Evolutionary conservation across 306 rosid genomes (phyloP).

Genomic region (Vigna nakashimae): DNA sequence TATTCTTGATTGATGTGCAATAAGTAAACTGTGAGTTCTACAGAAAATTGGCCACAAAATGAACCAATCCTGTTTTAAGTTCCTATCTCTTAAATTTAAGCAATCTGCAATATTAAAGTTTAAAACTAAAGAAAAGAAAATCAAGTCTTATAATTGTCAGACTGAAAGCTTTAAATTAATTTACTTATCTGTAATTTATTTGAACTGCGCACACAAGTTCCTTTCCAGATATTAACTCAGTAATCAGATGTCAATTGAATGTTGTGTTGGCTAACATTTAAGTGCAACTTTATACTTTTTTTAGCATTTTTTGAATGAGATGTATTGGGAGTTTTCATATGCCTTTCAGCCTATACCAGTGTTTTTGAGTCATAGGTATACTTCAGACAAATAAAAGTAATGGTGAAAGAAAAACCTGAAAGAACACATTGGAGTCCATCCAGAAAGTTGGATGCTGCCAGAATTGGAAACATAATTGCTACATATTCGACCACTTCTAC

Average conservation of each 20-base stretch:
- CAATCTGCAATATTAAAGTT: background rate
- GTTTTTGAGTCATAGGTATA: background rate
- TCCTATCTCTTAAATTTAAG: background rate
- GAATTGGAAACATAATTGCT: constrained; percentile 71
- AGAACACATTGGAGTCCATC: constrained; percentile 84
- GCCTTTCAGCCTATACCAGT: background rate
- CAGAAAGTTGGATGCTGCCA: constrained; percentile 66
- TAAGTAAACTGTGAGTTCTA: background rate
- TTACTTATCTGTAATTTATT: background rate
- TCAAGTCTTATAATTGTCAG: background rate
- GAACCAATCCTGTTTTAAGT: background rate
- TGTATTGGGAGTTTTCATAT: too few species aligned
- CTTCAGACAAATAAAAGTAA: background rate
- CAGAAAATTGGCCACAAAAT: background rate
- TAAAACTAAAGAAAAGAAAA: constrained; percentile 19
- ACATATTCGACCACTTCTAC: constrained; percentile 65
- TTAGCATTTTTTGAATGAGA: too few species aligned
- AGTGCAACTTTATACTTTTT: background rate
- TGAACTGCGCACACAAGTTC: background rate
- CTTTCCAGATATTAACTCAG: background rate
- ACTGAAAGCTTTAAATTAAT: background rate
- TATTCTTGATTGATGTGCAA: background rate
- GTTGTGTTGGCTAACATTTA: background rate
- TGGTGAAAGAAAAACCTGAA: constrained; percentile 55
- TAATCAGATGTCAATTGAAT: background rate